These are phyloP conservation scores for Fraxinus anomala DNA, from an alignment of 257 asterid species.

Conservation along the genomic window DNA sequence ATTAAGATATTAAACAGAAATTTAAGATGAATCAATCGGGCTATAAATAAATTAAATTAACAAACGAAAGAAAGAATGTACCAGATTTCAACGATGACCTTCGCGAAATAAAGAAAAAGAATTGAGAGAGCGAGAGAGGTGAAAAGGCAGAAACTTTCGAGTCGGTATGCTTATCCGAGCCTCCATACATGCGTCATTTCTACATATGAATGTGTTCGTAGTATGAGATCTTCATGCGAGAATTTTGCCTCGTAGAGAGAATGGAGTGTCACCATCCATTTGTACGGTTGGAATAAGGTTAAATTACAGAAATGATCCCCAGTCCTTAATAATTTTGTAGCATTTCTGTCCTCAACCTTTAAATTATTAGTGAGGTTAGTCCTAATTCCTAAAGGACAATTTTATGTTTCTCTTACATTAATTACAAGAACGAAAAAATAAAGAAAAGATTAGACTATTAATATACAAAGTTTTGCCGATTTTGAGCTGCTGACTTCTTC, in stretches of 20 bases:
- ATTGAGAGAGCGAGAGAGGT: constrained; percentile 25
- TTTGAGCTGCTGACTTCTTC: neutral
- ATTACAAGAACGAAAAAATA: neutral
- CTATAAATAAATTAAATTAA: neutral
- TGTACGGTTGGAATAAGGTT: constrained; percentile 1
- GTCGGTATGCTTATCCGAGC: constrained; percentile 29
- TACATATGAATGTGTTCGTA: neutral
- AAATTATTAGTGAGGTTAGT: neutral
- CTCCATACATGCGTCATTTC: neutral
- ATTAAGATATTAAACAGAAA: neutral
- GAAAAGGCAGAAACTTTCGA: constrained; percentile 20
- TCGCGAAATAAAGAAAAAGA: neutral
- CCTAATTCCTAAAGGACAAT: neutral
- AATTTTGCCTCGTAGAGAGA: constrained; percentile 2
- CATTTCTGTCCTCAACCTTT: neutral
- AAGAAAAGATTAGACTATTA: too few relatives aligned
- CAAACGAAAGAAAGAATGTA: constrained; percentile 9
- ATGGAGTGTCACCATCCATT: constrained; percentile 33
- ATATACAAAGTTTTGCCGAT: too few relatives aligned
- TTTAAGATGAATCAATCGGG: neutral
- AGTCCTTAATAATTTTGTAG: neutral
- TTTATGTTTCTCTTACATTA: neutral
- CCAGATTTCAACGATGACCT: constrained; percentile 25
- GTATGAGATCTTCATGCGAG: constrained; percentile 16
- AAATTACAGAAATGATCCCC: neutral